Conservation (phyloP, 306 rosid genomes). For the Carpinus viminea region DNA sequence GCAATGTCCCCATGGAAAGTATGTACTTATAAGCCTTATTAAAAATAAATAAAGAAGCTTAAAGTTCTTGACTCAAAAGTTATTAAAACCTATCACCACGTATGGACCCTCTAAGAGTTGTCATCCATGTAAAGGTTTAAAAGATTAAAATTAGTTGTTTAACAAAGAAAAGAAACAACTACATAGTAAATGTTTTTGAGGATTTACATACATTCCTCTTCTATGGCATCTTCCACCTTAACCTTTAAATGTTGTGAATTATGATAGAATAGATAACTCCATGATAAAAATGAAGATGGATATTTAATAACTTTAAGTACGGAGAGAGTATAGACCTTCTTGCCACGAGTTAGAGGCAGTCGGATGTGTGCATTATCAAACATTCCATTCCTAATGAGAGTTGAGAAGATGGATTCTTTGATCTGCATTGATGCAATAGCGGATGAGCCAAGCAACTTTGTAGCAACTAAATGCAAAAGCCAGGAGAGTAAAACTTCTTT, state of each 20-base stretch:
- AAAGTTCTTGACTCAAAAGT: not conserved
- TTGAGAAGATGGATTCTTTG: constrained; percentile 75
- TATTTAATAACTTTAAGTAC: no score
- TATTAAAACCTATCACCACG: not conserved
- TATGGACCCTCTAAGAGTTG: not conserved
- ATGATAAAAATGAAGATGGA: not conserved
- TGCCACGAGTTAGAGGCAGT: constrained; percentile 85
- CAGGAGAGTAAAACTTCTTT: constrained; percentile 2
- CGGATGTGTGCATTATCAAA: constrained; percentile 76
- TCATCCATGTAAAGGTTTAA: not conserved
- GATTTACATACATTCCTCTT: not conserved
- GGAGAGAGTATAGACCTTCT: constrained; percentile 55
- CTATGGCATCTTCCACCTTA: constrained; percentile 10
- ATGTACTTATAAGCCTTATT: not conserved
- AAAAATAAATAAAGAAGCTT: not conserved
- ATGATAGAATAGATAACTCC: no score
- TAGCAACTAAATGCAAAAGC: not conserved
- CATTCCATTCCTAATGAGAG: constrained; percentile 80
- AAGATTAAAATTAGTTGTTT: not conserved
- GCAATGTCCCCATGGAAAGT: not conserved
- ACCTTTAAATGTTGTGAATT: not conserved
- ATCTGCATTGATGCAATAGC: constrained; percentile 41
- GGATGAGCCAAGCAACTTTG: constrained; percentile 23
- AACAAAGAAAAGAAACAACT: not conserved
- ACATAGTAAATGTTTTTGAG: not conserved